phyloP scores from a whole-genome alignment of 352 stramenopile genomes.

The Aphanomyces stellatus region DNA sequence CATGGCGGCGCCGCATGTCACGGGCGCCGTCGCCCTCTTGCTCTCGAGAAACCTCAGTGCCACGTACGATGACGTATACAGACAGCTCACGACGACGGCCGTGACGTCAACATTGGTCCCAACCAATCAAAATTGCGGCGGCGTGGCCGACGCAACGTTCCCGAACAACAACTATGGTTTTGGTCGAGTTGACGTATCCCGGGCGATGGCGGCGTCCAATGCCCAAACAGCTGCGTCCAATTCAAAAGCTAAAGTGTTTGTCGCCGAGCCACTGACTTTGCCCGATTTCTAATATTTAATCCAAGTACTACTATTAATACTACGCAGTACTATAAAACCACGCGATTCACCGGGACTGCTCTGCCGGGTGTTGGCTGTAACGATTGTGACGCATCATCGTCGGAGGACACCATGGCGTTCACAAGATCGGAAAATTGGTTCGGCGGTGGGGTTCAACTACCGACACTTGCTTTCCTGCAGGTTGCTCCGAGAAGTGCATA shows the following conservation, averaged over 20 bases:
- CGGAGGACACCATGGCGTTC: too few relatives aligned
- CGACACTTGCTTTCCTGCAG: too few relatives aligned
- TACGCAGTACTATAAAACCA: too few relatives aligned
- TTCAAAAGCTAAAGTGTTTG: background rate
- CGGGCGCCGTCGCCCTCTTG: slow-evolving; percentile 37
- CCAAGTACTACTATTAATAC: too few relatives aligned
- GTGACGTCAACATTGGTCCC: slow-evolving; percentile 14
- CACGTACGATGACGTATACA: slow-evolving; percentile 27
- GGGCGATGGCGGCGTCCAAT: background rate
- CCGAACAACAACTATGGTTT: slow-evolving; percentile 33
- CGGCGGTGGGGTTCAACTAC: too few relatives aligned
- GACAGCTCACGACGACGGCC: slow-evolving; percentile 22
- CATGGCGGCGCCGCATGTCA: slow-evolving; percentile 44
- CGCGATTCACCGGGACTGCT: too few relatives aligned
- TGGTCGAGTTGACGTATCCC: background rate
- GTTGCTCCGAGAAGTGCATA: too few relatives aligned
- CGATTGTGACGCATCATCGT: too few relatives aligned
- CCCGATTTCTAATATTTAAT: background rate
- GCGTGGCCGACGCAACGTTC: slow-evolving; percentile 24
- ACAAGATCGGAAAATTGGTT: too few relatives aligned
- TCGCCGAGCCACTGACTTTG: background rate
- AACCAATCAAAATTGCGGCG: slow-evolving; percentile 31
- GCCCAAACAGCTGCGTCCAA: too few relatives aligned
- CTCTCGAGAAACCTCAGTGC: slow-evolving; percentile 30
- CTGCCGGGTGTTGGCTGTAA: too few relatives aligned